A percentile compares a stretch with the other conserved stretches of the same genome.
These are phyloP conservation scores for Daucus carota DNA, from an alignment of 129 eudicot genomes.

Conservation along the genomic window DNA sequence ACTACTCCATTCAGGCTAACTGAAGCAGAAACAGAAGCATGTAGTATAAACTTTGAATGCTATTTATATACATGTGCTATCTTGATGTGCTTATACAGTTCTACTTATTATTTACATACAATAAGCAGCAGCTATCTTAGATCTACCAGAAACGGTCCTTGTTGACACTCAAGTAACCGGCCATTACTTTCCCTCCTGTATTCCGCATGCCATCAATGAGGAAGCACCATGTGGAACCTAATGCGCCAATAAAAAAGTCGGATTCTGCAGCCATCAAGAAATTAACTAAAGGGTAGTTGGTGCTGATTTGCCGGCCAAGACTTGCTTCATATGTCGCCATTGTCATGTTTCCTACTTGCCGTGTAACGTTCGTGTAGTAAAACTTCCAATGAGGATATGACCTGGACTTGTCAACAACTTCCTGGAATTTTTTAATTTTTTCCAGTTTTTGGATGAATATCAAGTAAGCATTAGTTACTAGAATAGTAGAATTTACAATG, in stretches of 20 bases:
- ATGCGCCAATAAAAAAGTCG: constrained; percentile 86
- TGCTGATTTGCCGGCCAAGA: constrained; percentile 85
- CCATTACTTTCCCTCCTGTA: constrained; percentile 97
- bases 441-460: background rate
- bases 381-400: constrained; percentile 56
- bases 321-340: constrained; percentile 90
- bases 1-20: too few species aligned
- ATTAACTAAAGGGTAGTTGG: constrained; percentile 86
- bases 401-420: constrained; percentile 59
- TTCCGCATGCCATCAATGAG: constrained; percentile 98
- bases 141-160: constrained; percentile 90
- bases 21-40: too few species aligned
- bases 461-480: background rate
- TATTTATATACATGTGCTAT: too few species aligned
- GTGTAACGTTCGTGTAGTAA: constrained; percentile 69
- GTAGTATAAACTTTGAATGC: too few species aligned
- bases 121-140: background rate
- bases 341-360: constrained; percentile 71
- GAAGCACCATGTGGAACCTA: constrained; percentile 97
- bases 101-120: too few species aligned
- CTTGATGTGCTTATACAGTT: too few species aligned
- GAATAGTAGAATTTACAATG: background rate
- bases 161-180: constrained; percentile 93
- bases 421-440: constrained; percentile 15
- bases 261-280: constrained; percentile 94